phyloP scores from a whole-genome alignment of 2,329 filamentous ascomycete species.

The Purpureocillium lavendulum region DNA sequence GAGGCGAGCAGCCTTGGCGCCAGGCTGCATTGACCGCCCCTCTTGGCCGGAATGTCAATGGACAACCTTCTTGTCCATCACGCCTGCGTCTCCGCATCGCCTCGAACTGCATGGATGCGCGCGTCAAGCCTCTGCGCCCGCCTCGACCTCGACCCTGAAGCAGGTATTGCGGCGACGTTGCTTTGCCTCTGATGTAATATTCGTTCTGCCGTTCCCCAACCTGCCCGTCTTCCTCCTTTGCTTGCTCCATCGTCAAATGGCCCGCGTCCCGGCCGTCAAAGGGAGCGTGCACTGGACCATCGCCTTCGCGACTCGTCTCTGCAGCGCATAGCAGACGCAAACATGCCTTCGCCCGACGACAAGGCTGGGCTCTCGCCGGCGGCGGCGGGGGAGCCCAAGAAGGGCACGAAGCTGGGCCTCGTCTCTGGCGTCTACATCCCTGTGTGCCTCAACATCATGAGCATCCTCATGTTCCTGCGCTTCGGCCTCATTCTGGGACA shows the following conservation, averaged over 20 bases:
- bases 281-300: no score
- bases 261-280: no score
- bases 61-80: no score
- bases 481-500: conserved; percentile 82
- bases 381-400: conserved; percentile 25
- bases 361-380: neutral
- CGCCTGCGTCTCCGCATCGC: neutral
- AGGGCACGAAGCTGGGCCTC: conserved; percentile 59
- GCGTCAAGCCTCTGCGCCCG: neutral
- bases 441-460: conserved; percentile 81
- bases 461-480: conserved; percentile 85
- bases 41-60: no score
- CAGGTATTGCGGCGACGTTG: no score
- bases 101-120: neutral
- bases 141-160: no score
- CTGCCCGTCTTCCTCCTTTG: no score
- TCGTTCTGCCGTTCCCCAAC: no score
- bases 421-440: conserved; percentile 79
- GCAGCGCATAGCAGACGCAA: neutral
- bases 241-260: no score
- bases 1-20: neutral
- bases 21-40: neutral
- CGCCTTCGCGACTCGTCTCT: no score
- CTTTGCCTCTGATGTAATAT: neutral
- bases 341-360: conserved; percentile 5